A percentile compares a stretch with the other conserved stretches of the same genome.
Evolutionary conservation across 75 land plant genomes (phyloP).

Genomic region (Isoetes taiwanensis): DNA sequence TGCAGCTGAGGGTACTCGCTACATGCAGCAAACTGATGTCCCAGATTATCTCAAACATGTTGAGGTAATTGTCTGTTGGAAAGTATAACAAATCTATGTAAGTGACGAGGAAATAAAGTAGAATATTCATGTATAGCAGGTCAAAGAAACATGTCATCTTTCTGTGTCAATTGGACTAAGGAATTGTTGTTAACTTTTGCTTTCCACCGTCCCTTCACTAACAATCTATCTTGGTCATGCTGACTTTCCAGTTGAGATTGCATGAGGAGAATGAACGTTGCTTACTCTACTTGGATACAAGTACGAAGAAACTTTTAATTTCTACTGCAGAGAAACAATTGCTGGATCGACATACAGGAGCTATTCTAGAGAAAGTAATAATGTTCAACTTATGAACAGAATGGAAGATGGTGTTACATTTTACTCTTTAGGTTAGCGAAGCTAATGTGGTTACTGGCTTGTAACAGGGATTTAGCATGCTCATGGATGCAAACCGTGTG

Average conservation of each 20-base stretch:
- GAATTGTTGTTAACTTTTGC: too few species aligned
- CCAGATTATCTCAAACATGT: constrained; percentile 96
- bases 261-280: constrained; percentile 98
- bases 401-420: too few species aligned
- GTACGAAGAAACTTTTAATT: constrained; percentile 69
- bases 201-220: too few species aligned
- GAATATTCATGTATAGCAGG: too few species aligned
- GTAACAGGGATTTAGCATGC: constrained; percentile 66
- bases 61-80: too few species aligned
- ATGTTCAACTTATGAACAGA: too few species aligned
- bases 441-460: too few species aligned
- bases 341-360: constrained; percentile 71
- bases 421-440: too few species aligned
- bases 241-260: constrained; percentile 48
- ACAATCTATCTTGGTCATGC: neutral
- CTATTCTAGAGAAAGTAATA: constrained; percentile 88
- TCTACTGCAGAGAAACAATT: constrained; percentile 82
- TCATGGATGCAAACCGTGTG: constrained; percentile 91
- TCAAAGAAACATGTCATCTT: too few species aligned
- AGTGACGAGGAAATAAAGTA: too few species aligned
- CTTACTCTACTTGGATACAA: constrained; percentile 69
- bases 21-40: constrained; percentile 95
- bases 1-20: constrained; percentile 87
- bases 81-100: too few species aligned
- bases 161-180: too few species aligned